Evolutionary conservation across 768 basidiomycete genomes (phyloP), one percentile per base, ranked within the genome.

Genomic region (Lanmaoa pseudosensibilis): DNA sequence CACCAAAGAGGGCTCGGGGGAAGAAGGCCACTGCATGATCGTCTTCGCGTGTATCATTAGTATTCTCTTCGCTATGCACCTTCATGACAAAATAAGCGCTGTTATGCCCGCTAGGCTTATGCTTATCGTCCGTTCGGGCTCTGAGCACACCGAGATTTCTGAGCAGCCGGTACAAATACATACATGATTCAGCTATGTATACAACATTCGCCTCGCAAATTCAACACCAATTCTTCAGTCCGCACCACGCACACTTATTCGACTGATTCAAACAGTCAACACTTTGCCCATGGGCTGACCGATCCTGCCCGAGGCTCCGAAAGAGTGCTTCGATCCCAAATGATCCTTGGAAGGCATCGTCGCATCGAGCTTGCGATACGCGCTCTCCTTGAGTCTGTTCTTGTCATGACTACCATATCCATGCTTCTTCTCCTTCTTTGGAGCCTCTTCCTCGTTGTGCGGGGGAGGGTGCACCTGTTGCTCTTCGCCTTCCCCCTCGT

Each of bases 1-100:
- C 80, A 67, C 75, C 82, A 47, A 90, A 83, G 81, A 91, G 90
- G 77, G 59, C 76, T 58, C 80, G 90, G 65, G 88, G 90, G 54
- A 86, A 84, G 79, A 90, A 88, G 75, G 71, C 64, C 19, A 30
- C 53, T 33, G 60, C 59, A 64, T 69, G 56, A 72, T 33, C 52
- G 34, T 46, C 41, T 54, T 37, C 34, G 53, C 59, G 41, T 72
- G 62, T 72, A 70, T 69, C 49, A 45, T 56, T 65, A 69, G 58
- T 60, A 50, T 52, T 56, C 12, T 48, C 38, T 59, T 59, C 30
- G 38, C 43, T 58, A 61, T 68, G 65, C 69, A 59, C 46, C 25
- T 50, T 51, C 38, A 58, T 70, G 58, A 62, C 55, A 60, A 62
- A 57, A 58, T 48, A 58, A 61, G 60, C 33, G n/a, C 37, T 34